Conservation (phyloP, 225 moss, liverwort and hornwort species). For the Rhytidiadelphus loreus region DNA sequence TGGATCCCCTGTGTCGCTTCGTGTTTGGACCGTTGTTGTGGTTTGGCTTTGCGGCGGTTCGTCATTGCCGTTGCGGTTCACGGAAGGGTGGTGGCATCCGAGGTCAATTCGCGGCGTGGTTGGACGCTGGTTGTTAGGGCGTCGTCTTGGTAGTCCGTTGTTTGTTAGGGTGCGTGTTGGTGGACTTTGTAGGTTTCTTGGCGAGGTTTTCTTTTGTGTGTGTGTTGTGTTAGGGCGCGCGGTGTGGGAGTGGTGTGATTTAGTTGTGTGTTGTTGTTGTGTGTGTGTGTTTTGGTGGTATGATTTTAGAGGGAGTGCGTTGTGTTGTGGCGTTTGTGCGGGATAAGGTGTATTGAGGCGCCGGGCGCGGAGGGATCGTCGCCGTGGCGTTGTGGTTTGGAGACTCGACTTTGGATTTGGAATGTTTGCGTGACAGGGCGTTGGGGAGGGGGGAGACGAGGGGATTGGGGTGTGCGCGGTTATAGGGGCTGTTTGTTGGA, state of each 20-base stretch:
- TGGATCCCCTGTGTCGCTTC: slow-evolving; percentile 13
- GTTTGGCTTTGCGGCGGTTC: slow-evolving; percentile 9
- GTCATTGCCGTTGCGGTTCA: background rate
- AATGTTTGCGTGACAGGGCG: background rate
- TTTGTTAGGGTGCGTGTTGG: background rate
- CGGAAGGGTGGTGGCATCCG: background rate
- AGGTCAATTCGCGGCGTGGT: background rate
- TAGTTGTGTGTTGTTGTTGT: background rate
- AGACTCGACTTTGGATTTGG: background rate
- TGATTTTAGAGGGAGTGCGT: background rate
- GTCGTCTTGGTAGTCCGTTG: background rate
- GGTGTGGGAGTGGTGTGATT: background rate
- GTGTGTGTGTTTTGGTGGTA: background rate
- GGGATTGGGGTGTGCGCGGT: background rate
- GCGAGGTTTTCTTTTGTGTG: background rate
- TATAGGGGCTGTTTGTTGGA: background rate
- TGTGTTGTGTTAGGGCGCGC: background rate
- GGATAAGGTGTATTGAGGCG: background rate
- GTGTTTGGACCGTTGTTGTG: background rate
- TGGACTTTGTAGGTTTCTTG: background rate
- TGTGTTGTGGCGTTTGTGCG: background rate
- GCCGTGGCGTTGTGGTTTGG: background rate
- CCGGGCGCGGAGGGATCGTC: background rate
- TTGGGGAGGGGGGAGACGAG: background rate
- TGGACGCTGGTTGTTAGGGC: background rate